Percentiles rank a stretch among this genome's conserved stretches.
These are phyloP conservation scores for Candida sanyaensis DNA, from an alignment of 1,139 yeast genomes.

Conservation along the genomic window DNA sequence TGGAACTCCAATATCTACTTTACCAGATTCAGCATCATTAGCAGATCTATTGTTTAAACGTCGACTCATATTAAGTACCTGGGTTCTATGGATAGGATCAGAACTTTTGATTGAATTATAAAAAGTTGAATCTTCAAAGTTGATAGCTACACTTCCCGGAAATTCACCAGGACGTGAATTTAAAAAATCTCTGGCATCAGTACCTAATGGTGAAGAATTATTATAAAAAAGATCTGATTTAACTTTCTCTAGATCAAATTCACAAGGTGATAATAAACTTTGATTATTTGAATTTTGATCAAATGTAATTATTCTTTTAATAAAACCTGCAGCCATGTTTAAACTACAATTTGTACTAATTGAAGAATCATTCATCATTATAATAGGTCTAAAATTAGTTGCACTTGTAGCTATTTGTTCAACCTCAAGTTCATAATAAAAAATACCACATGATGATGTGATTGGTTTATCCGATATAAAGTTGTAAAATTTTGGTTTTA, in stretches of 20 bases:
- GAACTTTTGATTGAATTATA: constrained; percentile 38
- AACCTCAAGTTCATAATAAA: constrained; percentile 40
- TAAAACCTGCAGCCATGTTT: constrained; percentile 38
- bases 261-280: constrained; percentile 10
- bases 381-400: constrained; percentile 33
- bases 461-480: constrained; percentile 39
- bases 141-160: constrained; percentile 45
- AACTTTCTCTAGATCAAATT: constrained; percentile 32
- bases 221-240: constrained; percentile 27
- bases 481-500: constrained; percentile 26
- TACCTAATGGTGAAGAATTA: constrained; percentile 16
- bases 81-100: constrained; percentile 32
- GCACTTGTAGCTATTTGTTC: constrained; percentile 32
- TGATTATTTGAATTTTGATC: constrained; percentile 15
- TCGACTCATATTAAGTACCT: constrained; percentile 39
- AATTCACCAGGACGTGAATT: constrained; percentile 39
- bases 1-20: constrained; percentile 38
- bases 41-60: constrained; percentile 35
- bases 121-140: constrained; percentile 43
- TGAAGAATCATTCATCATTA: constrained; percentile 36
- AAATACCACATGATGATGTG: constrained; percentile 33
- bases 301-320: constrained; percentile 27
- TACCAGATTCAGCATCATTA: constrained; percentile 34
- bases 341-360: constrained; percentile 36
- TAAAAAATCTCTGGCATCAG: constrained; percentile 23